Percentiles rank a stretch among this genome's conserved stretches.
phyloP scores from a whole-genome alignment of 108 stramenopile genomes.

The Cyclostephanos tholiformis region DNA sequence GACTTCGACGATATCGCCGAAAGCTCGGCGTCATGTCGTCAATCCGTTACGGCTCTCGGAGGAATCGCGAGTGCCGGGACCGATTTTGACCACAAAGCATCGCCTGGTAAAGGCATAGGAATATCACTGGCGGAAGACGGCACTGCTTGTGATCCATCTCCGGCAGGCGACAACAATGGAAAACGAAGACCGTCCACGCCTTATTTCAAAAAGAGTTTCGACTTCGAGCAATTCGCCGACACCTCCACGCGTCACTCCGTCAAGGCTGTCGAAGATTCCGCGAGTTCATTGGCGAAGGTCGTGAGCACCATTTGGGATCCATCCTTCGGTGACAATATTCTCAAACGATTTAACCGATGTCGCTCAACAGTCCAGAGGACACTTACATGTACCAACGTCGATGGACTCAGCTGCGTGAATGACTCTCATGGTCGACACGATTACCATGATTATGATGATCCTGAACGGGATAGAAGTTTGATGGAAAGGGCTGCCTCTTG shows the following conservation, averaged over 20 bases:
- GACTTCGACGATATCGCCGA: slow-evolving; percentile 2
- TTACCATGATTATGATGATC: neutral
- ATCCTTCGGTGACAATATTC: slow-evolving; percentile 3
- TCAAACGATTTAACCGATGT: slow-evolving; percentile 5
- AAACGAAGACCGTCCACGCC: neutral
- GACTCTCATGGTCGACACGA: slow-evolving; percentile 2
- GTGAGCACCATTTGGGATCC: slow-evolving; percentile 10
- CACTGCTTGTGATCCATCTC: slow-evolving; percentile 7
- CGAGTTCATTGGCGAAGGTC: slow-evolving; percentile 12
- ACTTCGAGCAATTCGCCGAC: too few relatives aligned
- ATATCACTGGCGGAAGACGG: slow-evolving; percentile 22
- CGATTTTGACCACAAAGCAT: neutral
- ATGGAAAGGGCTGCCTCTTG: slow-evolving; percentile 23
- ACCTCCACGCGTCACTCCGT: too few relatives aligned
- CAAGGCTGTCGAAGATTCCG: too few relatives aligned
- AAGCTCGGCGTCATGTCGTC: neutral
- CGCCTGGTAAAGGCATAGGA: slow-evolving; percentile 21
- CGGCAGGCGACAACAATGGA: slow-evolving; percentile 9
- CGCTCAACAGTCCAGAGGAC: slow-evolving; percentile 26
- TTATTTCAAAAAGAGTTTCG: too few relatives aligned
- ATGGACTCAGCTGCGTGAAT: neutral
- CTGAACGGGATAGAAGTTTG: slow-evolving; percentile 26
- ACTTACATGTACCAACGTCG: slow-evolving; percentile 11
- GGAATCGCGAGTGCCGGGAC: neutral
- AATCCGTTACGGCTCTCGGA: neutral